Base-by-base conservation (phyloP, 495 filamentous ascomycete species). In the Daldinia grandis region DNA sequence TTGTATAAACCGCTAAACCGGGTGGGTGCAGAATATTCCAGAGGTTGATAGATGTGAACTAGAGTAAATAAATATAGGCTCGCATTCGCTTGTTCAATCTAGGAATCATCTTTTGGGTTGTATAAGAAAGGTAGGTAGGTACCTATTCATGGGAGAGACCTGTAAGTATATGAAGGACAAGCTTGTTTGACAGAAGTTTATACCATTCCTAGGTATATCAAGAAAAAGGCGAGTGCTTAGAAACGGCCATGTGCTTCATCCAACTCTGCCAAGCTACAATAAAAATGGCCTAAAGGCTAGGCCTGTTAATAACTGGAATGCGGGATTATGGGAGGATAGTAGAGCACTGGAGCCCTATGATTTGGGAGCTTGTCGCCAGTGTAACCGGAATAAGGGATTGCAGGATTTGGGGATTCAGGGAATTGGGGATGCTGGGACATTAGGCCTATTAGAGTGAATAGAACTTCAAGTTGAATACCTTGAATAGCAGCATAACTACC, bases 351-450 rank as follows among this genome's bases (percentile, higher is more conserved):
- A 44, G 12, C 4, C 19, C 50, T 40, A 40, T 49, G 40, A 51
- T 56, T 60, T 65, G 19, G 68, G 30, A 59, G 53, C 56, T 53
- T 62, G 24, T 24, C 30, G 19, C 53, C 47, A 27, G 42, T 56
- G 64, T 25, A 17, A 60, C 58, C 53, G 53, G 53, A 70, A 65
- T 65, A 73, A 62, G 70, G 70, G 70, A 73, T 62, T 73, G 70
- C 61, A 69, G 70, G 70, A 73, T 73, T 73, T 62, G 65, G 49
- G 70, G 70, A 72, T 72, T 72, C 55, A 72, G 61, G 65, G 64
- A 67, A 72, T 72, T 47, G 42, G 19, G 42, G 42, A 47, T 47
- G 42, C 9, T 24, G 21, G 47, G 49, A 64, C 30, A 68, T 30
- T 44, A 63, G 59, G 55, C 69, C 54, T 57, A n/a, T n/a, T n/a